Evolutionary conservation across 352 stramenopile genomes (phyloP).

Genomic region (Pythium coloratum): DNA sequence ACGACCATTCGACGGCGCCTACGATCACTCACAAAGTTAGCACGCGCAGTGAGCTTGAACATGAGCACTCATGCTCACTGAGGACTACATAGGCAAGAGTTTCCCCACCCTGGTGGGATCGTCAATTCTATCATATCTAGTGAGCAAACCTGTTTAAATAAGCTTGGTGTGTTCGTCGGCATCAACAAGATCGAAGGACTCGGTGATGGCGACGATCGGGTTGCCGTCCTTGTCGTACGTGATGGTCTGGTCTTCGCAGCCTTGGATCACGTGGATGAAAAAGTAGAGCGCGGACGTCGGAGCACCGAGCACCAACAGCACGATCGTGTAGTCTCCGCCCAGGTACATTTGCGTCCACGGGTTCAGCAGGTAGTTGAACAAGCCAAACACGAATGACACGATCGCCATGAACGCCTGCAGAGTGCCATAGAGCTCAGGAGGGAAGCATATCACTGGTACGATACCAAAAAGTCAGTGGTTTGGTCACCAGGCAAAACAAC

Average conservation of each 20-base stretch:
- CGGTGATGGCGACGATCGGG: constrained; percentile 2
- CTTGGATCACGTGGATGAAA: constrained; percentile 63
- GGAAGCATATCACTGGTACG: constrained; percentile 76
- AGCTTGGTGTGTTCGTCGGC: constrained; percentile 44
- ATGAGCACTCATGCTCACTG: too few relatives aligned
- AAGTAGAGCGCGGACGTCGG: constrained; percentile 62
- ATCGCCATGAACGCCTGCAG: constrained; percentile 76
- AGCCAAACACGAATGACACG: constrained; percentile 62
- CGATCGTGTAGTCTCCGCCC: constrained; percentile 61
- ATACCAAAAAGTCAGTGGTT: background rate
- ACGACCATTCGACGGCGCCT: background rate
- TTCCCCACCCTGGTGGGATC: background rate
- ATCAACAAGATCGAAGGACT: constrained; percentile 19
- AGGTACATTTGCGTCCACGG: constrained; percentile 73
- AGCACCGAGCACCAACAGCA: constrained; percentile 50
- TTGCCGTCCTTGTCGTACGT: constrained; percentile 31
- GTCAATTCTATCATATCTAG: constrained; percentile 6
- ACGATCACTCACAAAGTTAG: too few relatives aligned
- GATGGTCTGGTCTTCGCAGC: constrained; percentile 61
- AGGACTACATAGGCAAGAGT: background rate
- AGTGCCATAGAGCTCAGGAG: constrained; percentile 70
- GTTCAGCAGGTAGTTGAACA: constrained; percentile 78
- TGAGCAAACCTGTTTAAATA: constrained; percentile 20
- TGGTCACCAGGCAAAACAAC: background rate
- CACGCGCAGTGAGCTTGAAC: background rate